Evolutionary conservation across 2,329 filamentous ascomycete genomes (phyloP).

Genomic region (Fusarium ambrosium): DNA sequence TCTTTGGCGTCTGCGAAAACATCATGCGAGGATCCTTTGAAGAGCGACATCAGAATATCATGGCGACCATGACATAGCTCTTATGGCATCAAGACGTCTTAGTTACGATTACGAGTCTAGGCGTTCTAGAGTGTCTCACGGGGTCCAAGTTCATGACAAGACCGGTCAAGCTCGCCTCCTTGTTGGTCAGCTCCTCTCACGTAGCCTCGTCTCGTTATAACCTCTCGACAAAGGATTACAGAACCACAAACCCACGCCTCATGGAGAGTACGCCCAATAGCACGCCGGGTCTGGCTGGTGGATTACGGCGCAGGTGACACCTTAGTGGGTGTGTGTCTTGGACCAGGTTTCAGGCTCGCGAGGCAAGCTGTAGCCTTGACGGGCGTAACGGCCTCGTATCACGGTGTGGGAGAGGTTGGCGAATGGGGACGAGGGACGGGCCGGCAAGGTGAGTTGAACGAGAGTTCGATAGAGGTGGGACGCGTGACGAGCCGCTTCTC

Average conservation of each 20-base stretch:
- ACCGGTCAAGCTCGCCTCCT: conserved; percentile 13
- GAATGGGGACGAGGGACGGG: conserved; percentile 36
- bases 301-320: conserved; percentile 38
- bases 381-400: conserved; percentile 41
- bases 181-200: conserved; percentile 15
- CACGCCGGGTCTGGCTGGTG: conserved; percentile 16
- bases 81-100: conserved; percentile 13
- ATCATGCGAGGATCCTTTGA: conserved; percentile 3
- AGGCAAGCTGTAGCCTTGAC: conserved; percentile 31
- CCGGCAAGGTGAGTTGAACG: conserved; percentile 28
- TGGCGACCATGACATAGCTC: conserved; percentile 32
- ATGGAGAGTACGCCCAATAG: conserved; percentile 25
- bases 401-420: conserved; percentile 20
- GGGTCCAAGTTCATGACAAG: conserved; percentile 14
- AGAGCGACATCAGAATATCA: neutral
- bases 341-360: conserved; percentile 17
- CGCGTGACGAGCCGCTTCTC: conserved; percentile 28
- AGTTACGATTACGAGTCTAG: neutral
- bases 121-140: conserved; percentile 17
- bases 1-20: conserved; percentile 1
- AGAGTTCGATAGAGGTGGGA: conserved; percentile 12
- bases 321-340: conserved; percentile 38
- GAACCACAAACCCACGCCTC: conserved; percentile 14
- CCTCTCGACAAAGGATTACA: conserved; percentile 10
- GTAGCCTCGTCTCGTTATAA: conserved; percentile 32